Base-by-base conservation (phyloP, 306 rosid species). In the Dalbergia cultrata region DNA sequence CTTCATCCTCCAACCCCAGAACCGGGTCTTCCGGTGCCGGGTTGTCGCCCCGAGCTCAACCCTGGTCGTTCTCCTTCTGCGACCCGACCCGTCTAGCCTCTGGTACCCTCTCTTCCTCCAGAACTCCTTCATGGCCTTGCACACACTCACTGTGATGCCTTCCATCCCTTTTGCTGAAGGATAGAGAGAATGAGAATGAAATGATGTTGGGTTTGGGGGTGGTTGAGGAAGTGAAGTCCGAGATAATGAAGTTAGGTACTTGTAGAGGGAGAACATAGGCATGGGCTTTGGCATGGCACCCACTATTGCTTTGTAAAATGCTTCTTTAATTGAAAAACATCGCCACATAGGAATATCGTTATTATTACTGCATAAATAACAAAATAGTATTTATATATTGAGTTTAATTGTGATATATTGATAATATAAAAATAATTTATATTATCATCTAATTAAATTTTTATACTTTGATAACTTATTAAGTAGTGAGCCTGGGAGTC, bases 1-100 rank as follows among this genome's bases (percentile, higher is more conserved):
- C 75, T 82, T 92, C 75, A 95, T 80, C 89, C 80, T 79, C 86
- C 86, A 83, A 3, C 86, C 52, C 95, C 97, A 90, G 17, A 83
- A 66, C 16, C 91, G 76, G n/a, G 80, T 68, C 65, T 72, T 85
- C 11, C 90, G 60, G 34, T 65, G 45, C 12, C 73, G 49, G n/a
- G 44, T 22, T 7, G 45, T 41, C 17, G 85, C 76, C 10, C 88
- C 90, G 0, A 90, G 85, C 60, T 87, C 70, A 6, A 77, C 87
- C 19, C 75, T 64, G 67, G 53, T 67, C 1, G 0, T 82, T 77
- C 62, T 59, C 2, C 79, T 66, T 17, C 86, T 72, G 8, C 81
- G 81, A 8, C 80, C 85, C 19, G 91, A 70, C 22, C 83, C 88
- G 11, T 72, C 37, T 33, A 95, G 50, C 33, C 83, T 88, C 39